Base-by-base conservation (phyloP, 331 rosid genomes). In the Acacia concinna region DNA sequence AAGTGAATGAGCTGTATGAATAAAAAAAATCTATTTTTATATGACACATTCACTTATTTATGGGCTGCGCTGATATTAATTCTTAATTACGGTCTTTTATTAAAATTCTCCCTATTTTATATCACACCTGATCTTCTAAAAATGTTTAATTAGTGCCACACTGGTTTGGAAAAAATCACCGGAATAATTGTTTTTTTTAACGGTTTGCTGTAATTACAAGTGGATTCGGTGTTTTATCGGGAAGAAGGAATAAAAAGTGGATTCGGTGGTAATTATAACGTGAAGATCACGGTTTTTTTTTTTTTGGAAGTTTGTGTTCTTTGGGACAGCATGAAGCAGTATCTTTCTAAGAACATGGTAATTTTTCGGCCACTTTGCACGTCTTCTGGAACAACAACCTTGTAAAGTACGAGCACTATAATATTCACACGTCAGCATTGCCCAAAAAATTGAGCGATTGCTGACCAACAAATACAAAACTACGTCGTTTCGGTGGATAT, bases 121-220 rank as follows among this genome's bases (percentile, higher is more conserved):
- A 14, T 14, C 5, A 18, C 59, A 51, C 71, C 65, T 44, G 68
- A 75, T 13, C 70, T 51, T 62, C 43, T n/a, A 56, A 51, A 17
- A 14, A 6, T 4, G 8, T 34, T 70, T 64, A 65, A 34, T 40
- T 0, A 18, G 6, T 67, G 4, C 49, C 59, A 46, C n/a, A 21
- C 74, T 67, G 72, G 71, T 57, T 60, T 57, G 11, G 27, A 70
- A 68, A 51, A 78, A 20, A 51, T 6, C 62, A 41, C 35, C 20
- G 35, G 51, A 78, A 67, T 20, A 7, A 6, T 5, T 51, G 57
- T 6, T 52, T 6, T 52, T n/a, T 52, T n/a, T 3, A 52, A 20
- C 27, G 8, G 25, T n/a, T 52, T n/a, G 8, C 12, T 51, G n/a
- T n/a, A 20, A 51, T n/a, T 7, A 52, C 8, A 1, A 52, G 10